These are phyloP conservation scores for Glycine latifolia DNA, from an alignment of 306 rosid genomes.

Conservation along the genomic window DNA sequence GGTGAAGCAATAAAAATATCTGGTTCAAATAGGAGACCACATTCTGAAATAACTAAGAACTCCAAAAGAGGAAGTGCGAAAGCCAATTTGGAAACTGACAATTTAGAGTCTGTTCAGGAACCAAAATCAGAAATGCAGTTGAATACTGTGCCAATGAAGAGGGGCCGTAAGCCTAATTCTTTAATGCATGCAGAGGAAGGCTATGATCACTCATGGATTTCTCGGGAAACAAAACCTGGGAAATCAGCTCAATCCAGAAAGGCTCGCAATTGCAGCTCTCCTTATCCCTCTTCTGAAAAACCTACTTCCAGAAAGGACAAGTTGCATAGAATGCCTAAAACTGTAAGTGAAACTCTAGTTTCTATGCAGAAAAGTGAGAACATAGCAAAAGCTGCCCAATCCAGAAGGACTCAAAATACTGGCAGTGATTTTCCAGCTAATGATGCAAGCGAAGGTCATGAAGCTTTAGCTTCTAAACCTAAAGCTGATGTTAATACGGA, in stretches of 20 bases:
- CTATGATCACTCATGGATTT: slow-evolving; percentile 64
- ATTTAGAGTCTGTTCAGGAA: slow-evolving; percentile 37
- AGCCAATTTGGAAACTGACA: slow-evolving; percentile 41
- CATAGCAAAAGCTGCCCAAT: slow-evolving; percentile 34
- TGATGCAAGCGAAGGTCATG: slow-evolving; percentile 27
- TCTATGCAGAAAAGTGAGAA: slow-evolving; percentile 24
- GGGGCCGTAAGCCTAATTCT: slow-evolving; percentile 79
- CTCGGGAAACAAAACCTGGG: slow-evolving; percentile 41
- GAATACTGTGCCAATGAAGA: slow-evolving; percentile 58
- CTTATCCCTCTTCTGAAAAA: slow-evolving; percentile 43
- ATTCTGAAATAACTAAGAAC: slow-evolving; percentile 39
- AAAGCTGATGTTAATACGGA: slow-evolving; percentile 41
- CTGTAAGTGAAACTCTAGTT: slow-evolving; percentile 35
- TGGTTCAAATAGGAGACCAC: slow-evolving; percentile 47
- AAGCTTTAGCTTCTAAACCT: slow-evolving; percentile 43
- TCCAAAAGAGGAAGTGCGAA: slow-evolving; percentile 44
- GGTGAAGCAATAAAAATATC: slow-evolving; percentile 27
- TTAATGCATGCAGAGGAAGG: slow-evolving; percentile 79
- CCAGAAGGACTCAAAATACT: slow-evolving; percentile 13
- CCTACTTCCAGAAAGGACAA: slow-evolving; percentile 38
- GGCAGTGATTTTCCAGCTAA: slow-evolving; percentile 37
- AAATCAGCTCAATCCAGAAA: slow-evolving; percentile 46
- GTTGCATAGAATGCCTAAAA: slow-evolving; percentile 36
- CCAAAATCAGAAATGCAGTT: slow-evolving; percentile 49
- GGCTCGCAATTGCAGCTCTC: slow-evolving; percentile 35